phyloP scores from a whole-genome alignment of 1,139 yeast species.

The Kodamaea alishanica region DNA sequence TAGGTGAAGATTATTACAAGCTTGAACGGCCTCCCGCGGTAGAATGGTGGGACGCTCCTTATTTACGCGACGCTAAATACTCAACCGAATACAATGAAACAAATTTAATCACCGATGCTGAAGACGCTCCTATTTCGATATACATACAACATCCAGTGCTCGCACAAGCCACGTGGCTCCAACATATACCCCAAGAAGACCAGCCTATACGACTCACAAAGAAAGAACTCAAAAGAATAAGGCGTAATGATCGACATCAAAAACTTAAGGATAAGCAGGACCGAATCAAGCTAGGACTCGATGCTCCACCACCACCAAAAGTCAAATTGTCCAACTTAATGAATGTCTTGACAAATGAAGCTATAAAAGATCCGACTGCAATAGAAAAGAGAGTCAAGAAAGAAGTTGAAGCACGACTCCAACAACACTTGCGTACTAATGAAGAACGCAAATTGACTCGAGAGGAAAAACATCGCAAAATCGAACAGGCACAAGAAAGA shows the following conservation, averaged over 20 bases:
- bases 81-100: slow-evolving; percentile 1
- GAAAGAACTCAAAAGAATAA: slow-evolving; percentile 67
- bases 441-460: slow-evolving; percentile 56
- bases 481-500: slow-evolving; percentile 42
- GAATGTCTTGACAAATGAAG: slow-evolving; percentile 81
- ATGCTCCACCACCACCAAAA: slow-evolving; percentile 87
- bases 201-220: slow-evolving; percentile 65
- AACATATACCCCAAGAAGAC: slow-evolving; percentile 32
- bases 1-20: slow-evolving; percentile 52
- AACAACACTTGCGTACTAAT: slow-evolving; percentile 61
- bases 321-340: slow-evolving; percentile 78
- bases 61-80: slow-evolving; percentile 23
- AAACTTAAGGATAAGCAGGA: slow-evolving; percentile 71
- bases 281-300: slow-evolving; percentile 72
- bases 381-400: slow-evolving; percentile 69
- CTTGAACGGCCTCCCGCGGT: slow-evolving; percentile 51
- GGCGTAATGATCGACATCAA: slow-evolving; percentile 67
- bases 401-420: slow-evolving; percentile 63
- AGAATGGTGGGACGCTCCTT: slow-evolving; percentile 84
- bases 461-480: slow-evolving; percentile 53
- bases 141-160: slow-evolving; percentile 84
- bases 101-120: slow-evolving; percentile 28
- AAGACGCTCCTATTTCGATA: slow-evolving; percentile 50
- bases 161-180: slow-evolving; percentile 54
- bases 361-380: slow-evolving; percentile 86